phyloP scores from a whole-genome alignment of 768 basidiomycete genomes.

The Pleurotus platypus region DNA sequence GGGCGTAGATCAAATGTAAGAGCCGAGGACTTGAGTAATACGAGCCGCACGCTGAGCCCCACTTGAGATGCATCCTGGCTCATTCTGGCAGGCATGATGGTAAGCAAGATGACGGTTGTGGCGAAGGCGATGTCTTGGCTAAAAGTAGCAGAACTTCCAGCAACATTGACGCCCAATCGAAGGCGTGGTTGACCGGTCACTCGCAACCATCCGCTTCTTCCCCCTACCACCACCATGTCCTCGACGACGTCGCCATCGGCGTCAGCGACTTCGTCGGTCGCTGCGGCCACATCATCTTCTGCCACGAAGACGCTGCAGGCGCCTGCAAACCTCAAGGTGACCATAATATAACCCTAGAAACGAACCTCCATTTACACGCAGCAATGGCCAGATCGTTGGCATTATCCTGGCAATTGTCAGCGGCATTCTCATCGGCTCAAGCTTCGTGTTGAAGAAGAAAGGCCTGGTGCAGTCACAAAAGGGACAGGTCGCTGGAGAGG shows the following conservation, averaged over 20 bases:
- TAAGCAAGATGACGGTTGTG: no score
- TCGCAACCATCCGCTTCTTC: neutral
- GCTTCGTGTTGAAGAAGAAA: slow-evolving; percentile 99
- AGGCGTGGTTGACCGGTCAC: no score
- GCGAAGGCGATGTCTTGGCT: no score
- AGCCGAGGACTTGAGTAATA: no score
- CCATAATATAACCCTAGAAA: slow-evolving; percentile 1
- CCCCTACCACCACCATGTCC: slow-evolving; percentile 21
- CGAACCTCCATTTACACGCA: neutral
- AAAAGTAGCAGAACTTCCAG: no score
- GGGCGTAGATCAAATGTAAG: no score
- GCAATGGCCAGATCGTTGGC: slow-evolving; percentile 54
- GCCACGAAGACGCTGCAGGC: slow-evolving; percentile 30
- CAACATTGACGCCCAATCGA: no score
- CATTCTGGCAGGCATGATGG: no score
- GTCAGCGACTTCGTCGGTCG: slow-evolving; percentile 27
- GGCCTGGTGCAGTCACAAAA: slow-evolving; percentile 80
- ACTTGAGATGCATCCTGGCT: no score
- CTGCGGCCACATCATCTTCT: slow-evolving; percentile 38
- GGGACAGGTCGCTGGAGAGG: slow-evolving; percentile 75
- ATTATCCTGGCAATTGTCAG: slow-evolving; percentile 72
- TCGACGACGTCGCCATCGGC: slow-evolving; percentile 26
- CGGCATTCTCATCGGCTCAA: slow-evolving; percentile 86
- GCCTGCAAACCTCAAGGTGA: slow-evolving; percentile 51
- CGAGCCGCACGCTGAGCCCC: no score